Percentiles rank a stretch among this genome's conserved stretches.
These are phyloP conservation scores for Castanea mollissima DNA, from an alignment of 306 rosid genomes.

Conservation along the genomic window DNA sequence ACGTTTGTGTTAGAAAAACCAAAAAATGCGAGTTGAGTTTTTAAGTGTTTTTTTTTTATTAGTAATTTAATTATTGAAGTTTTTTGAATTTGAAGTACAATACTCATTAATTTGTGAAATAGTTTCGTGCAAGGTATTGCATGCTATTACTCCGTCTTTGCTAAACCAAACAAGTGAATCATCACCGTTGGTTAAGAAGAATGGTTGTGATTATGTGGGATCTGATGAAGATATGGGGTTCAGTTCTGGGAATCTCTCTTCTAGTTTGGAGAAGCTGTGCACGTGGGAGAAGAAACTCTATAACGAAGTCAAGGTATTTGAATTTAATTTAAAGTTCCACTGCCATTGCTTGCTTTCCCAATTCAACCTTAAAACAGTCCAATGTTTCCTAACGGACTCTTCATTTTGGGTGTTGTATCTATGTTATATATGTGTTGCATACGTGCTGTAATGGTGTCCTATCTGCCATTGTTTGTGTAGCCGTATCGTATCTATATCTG, in stretches of 20 bases:
- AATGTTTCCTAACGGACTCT: too few relatives aligned
- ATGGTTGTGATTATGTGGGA: constrained; percentile 9
- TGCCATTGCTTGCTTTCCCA: neutral
- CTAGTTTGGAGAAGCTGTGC: constrained; percentile 55
- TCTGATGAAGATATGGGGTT: constrained; percentile 30
- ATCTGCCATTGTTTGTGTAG: too few relatives aligned
- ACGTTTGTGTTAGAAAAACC: too few relatives aligned
- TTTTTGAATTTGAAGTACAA: neutral
- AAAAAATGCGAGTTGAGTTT: too few relatives aligned
- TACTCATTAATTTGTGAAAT: constrained; percentile 9
- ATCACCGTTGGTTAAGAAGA: constrained; percentile 19
- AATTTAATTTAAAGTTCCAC: neutral
- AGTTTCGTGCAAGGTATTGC: constrained; percentile 56
- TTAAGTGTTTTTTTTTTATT: neutral
- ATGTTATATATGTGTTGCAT: too few relatives aligned
- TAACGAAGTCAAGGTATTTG: constrained; percentile 71
- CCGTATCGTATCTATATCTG: too few relatives aligned
- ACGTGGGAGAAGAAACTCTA: constrained; percentile 89
- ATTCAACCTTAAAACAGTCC: too few relatives aligned
- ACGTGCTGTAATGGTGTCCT: too few relatives aligned
- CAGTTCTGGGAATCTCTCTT: constrained; percentile 36
- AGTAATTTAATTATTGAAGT: neutral
- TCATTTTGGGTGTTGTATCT: too few relatives aligned
- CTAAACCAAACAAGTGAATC: constrained; percentile 16
- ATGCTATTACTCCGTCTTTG: constrained; percentile 28